Conservation (phyloP, 352 stramenopile species). For the Globisporangium ultimum region DNA sequence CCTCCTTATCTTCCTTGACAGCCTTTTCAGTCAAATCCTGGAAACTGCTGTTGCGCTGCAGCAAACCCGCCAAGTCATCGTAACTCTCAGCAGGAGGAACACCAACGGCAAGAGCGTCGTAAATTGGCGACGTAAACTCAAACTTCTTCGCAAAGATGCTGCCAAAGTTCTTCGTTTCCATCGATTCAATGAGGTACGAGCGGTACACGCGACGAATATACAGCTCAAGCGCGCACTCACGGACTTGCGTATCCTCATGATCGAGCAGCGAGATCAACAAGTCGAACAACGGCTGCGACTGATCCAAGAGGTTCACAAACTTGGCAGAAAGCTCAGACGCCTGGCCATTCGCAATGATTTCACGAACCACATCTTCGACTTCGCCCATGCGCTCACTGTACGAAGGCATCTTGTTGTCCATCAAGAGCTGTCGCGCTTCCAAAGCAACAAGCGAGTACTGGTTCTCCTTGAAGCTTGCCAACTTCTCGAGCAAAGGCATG, state of each 20-base stretch:
- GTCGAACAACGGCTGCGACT: conserved; percentile 84
- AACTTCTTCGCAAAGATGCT: conserved; percentile 85
- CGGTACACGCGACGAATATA: conserved; percentile 86
- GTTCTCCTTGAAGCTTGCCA: conserved; percentile 87
- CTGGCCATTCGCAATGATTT: conserved; percentile 55
- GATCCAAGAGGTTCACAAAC: conserved; percentile 65
- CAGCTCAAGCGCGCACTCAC: conserved; percentile 73
- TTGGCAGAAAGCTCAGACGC: conserved; percentile 48
- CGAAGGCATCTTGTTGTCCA: conserved; percentile 96
- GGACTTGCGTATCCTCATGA: conserved; percentile 61
- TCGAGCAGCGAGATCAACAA: conserved; percentile 79
- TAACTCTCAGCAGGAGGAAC: conserved; percentile 78
- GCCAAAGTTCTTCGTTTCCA: conserved; percentile 59
- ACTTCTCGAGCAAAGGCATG: conserved; percentile 78
- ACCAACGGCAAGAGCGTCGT: conserved; percentile 74
- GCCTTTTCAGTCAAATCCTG: conserved; percentile 26
- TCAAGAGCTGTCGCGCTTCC: conserved; percentile 93
- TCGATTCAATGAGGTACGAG: conserved; percentile 83
- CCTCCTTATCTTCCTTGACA: conserved; percentile 15
- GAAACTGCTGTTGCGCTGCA: conserved; percentile 62
- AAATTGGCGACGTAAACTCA: conserved; percentile 79
- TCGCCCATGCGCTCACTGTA: conserved; percentile 89
- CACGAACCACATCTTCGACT: conserved; percentile 68
- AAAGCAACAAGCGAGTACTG: conserved; percentile 93
- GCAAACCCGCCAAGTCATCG: conserved; percentile 71